Conservation (phyloP, 2,329 filamentous ascomycete genomes). For the Talaromyces marneffei region DNA sequence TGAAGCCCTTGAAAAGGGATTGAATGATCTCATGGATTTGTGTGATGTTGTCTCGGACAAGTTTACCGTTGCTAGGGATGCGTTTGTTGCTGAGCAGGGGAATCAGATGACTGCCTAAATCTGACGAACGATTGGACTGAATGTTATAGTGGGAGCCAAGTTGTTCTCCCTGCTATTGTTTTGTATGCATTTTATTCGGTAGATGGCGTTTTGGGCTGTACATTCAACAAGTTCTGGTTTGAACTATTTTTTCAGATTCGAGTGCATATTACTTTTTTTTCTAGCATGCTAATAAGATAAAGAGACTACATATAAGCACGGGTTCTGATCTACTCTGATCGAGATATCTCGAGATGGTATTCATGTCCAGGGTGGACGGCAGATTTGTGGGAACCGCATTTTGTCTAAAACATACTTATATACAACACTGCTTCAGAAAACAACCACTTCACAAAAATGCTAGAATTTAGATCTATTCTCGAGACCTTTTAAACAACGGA, state of each 20-base stretch:
- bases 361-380: not conserved
- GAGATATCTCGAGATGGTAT: not conserved
- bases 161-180: not conserved
- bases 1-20: conserved; percentile 82
- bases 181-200: conserved; percentile 3
- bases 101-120: conserved; percentile 30
- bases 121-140: not conserved
- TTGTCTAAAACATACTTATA: conserved; percentile 7
- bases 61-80: conserved; percentile 64
- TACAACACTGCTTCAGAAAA: conserved; percentile 3
- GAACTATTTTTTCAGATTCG: not conserved
- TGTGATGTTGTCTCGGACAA: conserved; percentile 93
- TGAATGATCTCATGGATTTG: conserved; percentile 80
- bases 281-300: not conserved
- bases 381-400: not conserved
- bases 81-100: conserved; percentile 45
- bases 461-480: conserved; percentile 9
- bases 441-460: conserved; percentile 8
- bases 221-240: not conserved
- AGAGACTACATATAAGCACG: not conserved
- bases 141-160: too few relatives aligned
- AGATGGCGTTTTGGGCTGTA: conserved; percentile 4
- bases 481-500: conserved; percentile 16
- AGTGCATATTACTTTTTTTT: not conserved
- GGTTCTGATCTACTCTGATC: not conserved